A percentile compares a stretch with the other conserved stretches of the same genome.
Evolutionary conservation across 2,329 filamentous ascomycete genomes (phyloP).

Genomic region (Arthrobotrys sphaeroides): DNA sequence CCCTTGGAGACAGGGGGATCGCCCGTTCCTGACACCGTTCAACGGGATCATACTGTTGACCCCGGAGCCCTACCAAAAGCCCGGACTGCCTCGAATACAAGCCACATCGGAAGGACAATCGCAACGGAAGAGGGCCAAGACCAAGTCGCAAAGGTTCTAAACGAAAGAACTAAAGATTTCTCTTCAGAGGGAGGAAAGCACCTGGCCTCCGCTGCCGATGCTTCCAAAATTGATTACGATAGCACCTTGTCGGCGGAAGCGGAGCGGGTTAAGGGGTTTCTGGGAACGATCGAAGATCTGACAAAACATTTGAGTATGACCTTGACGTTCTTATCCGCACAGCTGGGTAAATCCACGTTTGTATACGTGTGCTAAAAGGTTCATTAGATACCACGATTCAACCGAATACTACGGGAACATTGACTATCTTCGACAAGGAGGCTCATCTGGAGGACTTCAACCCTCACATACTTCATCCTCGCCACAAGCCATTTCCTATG

Average conservation of each 20-base stretch:
- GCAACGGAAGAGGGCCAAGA: slow-evolving; percentile 49
- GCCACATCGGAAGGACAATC: slow-evolving; percentile 33
- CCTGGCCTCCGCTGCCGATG: slow-evolving; percentile 22
- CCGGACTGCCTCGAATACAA: slow-evolving; percentile 5
- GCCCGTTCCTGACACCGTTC: neutral
- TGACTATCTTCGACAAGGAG: slow-evolving; percentile 66
- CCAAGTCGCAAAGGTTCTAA: slow-evolving; percentile 19
- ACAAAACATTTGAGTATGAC: slow-evolving; percentile 46
- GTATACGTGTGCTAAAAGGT: neutral
- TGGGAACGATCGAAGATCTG: slow-evolving; percentile 28
- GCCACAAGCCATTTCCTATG: slow-evolving; percentile 72
- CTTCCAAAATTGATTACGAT: slow-evolving; percentile 36
- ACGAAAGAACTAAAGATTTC: neutral
- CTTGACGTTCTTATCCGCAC: no score
- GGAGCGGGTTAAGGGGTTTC: slow-evolving; percentile 9
- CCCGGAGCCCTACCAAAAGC: neutral
- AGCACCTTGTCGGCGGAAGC: slow-evolving; percentile 36
- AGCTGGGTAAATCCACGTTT: neutral
- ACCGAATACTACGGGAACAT: slow-evolving; percentile 61
- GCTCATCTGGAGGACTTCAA: slow-evolving; percentile 69
- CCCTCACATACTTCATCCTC: slow-evolving; percentile 70
- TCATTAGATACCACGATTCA: slow-evolving; percentile 67
- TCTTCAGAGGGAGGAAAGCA: neutral
- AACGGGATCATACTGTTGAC: neutral
- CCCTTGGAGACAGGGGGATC: slow-evolving; percentile 23